A percentile compares a stretch with the other conserved stretches of the same genome.
These are phyloP conservation scores for Zopfochytrium polystomum DNA, from an alignment of 371 early-diverging fungal species.

Conservation along the genomic window DNA sequence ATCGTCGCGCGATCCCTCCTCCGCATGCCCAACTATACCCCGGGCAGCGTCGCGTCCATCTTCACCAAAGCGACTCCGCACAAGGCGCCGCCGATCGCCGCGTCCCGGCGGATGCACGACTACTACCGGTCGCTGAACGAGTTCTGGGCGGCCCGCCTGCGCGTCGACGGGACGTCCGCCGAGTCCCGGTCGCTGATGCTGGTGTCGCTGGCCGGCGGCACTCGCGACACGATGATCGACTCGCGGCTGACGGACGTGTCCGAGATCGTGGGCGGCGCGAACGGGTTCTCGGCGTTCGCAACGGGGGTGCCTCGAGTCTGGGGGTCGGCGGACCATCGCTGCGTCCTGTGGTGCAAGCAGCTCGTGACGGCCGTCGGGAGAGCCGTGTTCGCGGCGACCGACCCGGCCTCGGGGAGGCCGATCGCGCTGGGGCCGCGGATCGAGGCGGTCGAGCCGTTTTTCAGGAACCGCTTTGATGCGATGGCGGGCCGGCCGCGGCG, in stretches of 20 bases:
- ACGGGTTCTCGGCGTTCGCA: constrained; percentile 60
- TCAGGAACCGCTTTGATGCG: too few relatives aligned
- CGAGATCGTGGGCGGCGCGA: constrained; percentile 60
- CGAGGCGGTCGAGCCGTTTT: too few relatives aligned
- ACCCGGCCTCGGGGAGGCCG: too few relatives aligned
- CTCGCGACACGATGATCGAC: constrained; percentile 72
- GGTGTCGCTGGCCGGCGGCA: constrained; percentile 90
- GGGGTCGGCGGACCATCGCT: constrained; percentile 85
- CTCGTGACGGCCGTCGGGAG: constrained; percentile 41
- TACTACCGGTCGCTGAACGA: constrained; percentile 70
- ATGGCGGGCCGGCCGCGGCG: too few relatives aligned
- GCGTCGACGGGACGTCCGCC: background rate
- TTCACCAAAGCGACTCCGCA: constrained; percentile 92
- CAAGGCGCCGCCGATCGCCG: constrained; percentile 73
- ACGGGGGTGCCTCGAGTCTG: constrained; percentile 83
- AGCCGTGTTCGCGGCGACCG: too few relatives aligned
- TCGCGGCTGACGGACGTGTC: constrained; percentile 77
- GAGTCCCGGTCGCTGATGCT: constrained; percentile 68
- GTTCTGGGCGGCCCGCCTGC: constrained; percentile 59
- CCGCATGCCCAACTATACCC: constrained; percentile 67
- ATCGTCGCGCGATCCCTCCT: constrained; percentile 84
- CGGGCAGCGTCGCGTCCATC: constrained; percentile 76
- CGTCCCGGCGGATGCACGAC: constrained; percentile 72
- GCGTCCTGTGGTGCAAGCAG: constrained; percentile 91
- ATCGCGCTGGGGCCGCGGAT: too few relatives aligned